phyloP scores from a whole-genome alignment of 768 basidiomycete genomes.

The Cystofilobasidium capitatum region DNA sequence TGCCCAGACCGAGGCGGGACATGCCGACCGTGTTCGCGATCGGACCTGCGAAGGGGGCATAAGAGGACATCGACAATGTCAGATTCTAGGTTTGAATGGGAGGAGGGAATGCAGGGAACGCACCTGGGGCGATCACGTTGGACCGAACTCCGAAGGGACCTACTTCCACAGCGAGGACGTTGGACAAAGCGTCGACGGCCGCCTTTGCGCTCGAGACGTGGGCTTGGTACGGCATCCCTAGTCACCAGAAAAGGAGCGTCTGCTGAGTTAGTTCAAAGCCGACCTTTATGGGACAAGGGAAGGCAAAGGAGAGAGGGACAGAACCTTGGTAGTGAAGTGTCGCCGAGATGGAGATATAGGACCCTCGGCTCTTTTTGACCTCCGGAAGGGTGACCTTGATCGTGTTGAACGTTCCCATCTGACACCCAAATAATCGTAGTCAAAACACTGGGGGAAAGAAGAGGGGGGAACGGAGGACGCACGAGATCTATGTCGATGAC shows the following conservation, averaged over 20 bases:
- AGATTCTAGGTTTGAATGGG: background rate
- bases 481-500: conserved; percentile 92
- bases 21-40: conserved; percentile 65
- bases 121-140: conserved; percentile 44
- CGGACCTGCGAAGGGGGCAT: conserved; percentile 43
- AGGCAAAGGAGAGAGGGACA: conserved; percentile 23
- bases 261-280: background rate
- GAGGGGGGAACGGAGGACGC: conserved; percentile 32
- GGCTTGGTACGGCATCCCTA: conserved; percentile 73
- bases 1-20: conserved; percentile 37
- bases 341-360: conserved; percentile 82
- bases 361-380: conserved; percentile 59
- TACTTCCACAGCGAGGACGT: conserved; percentile 82
- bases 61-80: background rate
- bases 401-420: conserved; percentile 89
- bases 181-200: conserved; percentile 77
- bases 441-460: background rate
- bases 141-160: conserved; percentile 89
- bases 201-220: conserved; percentile 95
- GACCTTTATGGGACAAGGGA: conserved; percentile 12
- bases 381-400: conserved; percentile 79
- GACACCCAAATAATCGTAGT: conserved; percentile 2
- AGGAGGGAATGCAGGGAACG: conserved; percentile 23
- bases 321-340: conserved; percentile 74
- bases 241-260: background rate